Evolutionary conservation across 2,329 filamentous ascomycete species (phyloP).

Genomic region (Mycosphaerella sp.): DNA sequence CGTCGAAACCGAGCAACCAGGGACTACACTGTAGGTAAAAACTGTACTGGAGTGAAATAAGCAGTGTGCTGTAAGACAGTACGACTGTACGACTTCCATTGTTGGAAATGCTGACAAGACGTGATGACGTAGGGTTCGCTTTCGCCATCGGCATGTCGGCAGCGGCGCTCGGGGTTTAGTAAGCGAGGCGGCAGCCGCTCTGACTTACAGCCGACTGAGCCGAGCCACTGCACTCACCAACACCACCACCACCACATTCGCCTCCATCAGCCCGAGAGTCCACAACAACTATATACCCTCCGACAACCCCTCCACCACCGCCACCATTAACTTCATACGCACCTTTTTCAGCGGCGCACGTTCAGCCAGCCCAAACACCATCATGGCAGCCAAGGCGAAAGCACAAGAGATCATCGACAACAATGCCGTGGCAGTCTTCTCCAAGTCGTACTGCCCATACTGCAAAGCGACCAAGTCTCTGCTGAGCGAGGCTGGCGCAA

Average conservation of each 20-base stretch:
- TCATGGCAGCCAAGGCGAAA: slow-evolving; percentile 79
- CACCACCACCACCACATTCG: not conserved
- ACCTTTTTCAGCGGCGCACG: slow-evolving; percentile 59
- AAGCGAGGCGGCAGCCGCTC: too few relatives aligned
- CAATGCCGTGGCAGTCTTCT: slow-evolving; percentile 83
- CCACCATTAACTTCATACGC: slow-evolving; percentile 59
- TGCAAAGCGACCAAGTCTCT: slow-evolving; percentile 73
- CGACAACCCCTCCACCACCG: slow-evolving; percentile 1
- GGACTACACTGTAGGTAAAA: too few relatives aligned
- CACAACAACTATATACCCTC: not conserved
- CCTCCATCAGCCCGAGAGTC: not conserved
- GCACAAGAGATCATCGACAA: slow-evolving; percentile 82
- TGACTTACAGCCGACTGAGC: too few relatives aligned
- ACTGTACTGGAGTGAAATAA: too few relatives aligned
- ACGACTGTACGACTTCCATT: too few relatives aligned
- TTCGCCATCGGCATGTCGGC: too few relatives aligned
- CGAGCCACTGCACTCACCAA: too few relatives aligned
- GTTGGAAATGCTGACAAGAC: too few relatives aligned
- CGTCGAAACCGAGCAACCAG: too few relatives aligned
- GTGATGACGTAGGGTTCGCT: too few relatives aligned
- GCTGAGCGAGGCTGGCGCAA: slow-evolving; percentile 63
- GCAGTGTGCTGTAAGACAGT: too few relatives aligned
- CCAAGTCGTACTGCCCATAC: slow-evolving; percentile 95
- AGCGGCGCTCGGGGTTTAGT: too few relatives aligned
- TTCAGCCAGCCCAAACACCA: slow-evolving; percentile 54